Percentiles rank a stretch among this genome's conserved stretches.
Conservation (phyloP, 2,329 filamentous ascomycete genomes). For the Pseudopyricularia cyperi region DNA sequence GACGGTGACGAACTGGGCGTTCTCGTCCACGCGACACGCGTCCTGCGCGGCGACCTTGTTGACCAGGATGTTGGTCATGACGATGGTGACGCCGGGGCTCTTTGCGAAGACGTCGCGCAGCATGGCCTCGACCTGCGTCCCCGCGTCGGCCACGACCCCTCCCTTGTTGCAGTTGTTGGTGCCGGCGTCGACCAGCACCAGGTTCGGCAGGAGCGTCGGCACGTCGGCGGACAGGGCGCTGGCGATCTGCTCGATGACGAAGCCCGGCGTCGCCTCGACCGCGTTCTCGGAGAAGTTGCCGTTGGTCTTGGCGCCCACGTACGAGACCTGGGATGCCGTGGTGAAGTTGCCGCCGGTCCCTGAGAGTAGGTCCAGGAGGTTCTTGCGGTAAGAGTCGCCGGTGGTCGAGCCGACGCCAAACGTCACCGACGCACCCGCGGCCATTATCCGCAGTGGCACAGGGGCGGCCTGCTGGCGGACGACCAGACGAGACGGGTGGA, state of each 20-base stretch:
- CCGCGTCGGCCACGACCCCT: conserved; percentile 8
- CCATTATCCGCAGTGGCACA: conserved; percentile 25
- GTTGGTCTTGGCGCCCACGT: conserved; percentile 4
- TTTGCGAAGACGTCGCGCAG: conserved; percentile 8
- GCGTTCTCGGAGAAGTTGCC: conserved; percentile 5
- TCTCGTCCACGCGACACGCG: conserved; percentile 8
- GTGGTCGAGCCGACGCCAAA: conserved; percentile 20
- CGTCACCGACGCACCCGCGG: conserved; percentile 29
- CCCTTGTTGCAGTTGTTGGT: conserved; percentile 11
- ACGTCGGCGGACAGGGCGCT: background rate
- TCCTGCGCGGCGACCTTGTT: conserved; percentile 10
- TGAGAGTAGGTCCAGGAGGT: conserved; percentile 4
- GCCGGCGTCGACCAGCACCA: conserved; percentile 10
- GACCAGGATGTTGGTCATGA: conserved; percentile 11
- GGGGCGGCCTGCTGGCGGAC: background rate
- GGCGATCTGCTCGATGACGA: conserved; percentile 3
- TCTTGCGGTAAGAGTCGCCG: conserved; percentile 7
- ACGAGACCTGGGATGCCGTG: conserved; percentile 2
- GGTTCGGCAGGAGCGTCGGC: conserved; percentile 7
- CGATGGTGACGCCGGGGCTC: conserved; percentile 12
- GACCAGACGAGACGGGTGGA: background rate
- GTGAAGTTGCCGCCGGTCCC: conserved; percentile 1
- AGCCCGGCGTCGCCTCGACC: conserved; percentile 4
- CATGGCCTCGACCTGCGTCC: conserved; percentile 8
- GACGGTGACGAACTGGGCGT: conserved; percentile 6